Evolutionary conservation across 2,329 filamentous ascomycete species (phyloP).

Genomic region (Dendryphion nanum): DNA sequence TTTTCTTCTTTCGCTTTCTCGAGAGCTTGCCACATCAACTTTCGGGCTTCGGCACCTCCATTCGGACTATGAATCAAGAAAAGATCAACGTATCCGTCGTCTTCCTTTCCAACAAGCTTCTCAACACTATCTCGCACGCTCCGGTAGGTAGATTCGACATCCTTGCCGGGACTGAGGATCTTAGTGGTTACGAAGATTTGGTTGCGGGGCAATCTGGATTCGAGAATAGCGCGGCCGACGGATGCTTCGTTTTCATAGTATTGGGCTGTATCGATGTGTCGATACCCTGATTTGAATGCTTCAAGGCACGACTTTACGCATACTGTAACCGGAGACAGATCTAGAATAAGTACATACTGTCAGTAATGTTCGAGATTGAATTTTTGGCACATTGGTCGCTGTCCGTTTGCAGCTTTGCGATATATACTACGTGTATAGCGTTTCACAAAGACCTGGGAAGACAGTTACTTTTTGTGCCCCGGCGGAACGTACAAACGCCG

Average conservation of each 20-base stretch:
- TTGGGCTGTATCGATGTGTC: slow-evolving; percentile 67
- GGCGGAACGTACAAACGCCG: too few species aligned
- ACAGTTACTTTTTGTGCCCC: too few species aligned
- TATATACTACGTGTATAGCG: too few species aligned
- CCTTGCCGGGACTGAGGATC: slow-evolving; percentile 56
- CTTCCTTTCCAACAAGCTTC: slow-evolving; percentile 50
- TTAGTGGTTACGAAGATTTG: slow-evolving; percentile 72
- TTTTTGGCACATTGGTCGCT: too few species aligned
- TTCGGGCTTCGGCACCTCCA: slow-evolving; percentile 54
- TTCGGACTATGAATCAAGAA: slow-evolving; percentile 68
- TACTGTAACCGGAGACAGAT: slow-evolving; percentile 55
- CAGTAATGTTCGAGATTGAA: too few species aligned
- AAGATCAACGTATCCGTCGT: slow-evolving; percentile 66
- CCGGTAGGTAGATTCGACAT: slow-evolving; percentile 59
- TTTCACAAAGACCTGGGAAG: too few species aligned
- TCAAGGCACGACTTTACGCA: slow-evolving; percentile 59
- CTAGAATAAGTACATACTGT: too few species aligned
- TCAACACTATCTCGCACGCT: slow-evolving; percentile 61
- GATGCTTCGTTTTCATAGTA: slow-evolving; percentile 68
- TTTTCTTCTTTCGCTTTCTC: slow-evolving; percentile 62
- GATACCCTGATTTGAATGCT: slow-evolving; percentile 59
- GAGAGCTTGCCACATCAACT: slow-evolving; percentile 65
- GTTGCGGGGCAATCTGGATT: slow-evolving; percentile 55
- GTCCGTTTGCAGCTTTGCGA: too few species aligned
- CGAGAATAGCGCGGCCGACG: slow-evolving; percentile 63